Base-by-base conservation (phyloP, 495 filamentous ascomycete genomes). In the Trichoderma orchidacearum region DNA sequence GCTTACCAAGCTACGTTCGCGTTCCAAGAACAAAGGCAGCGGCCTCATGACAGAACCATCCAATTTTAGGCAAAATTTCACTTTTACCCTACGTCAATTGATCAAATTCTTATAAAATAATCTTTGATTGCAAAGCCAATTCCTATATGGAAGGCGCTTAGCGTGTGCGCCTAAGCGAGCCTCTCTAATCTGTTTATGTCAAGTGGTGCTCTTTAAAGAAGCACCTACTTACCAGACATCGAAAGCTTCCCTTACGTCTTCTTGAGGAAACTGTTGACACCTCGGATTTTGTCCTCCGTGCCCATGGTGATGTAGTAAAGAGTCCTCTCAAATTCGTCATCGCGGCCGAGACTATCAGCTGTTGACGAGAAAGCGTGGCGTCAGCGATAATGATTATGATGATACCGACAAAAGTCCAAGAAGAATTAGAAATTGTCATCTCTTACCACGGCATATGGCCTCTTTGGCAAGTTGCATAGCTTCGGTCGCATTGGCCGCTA, bases 391-490 rank as follows among this genome's bases (percentile, higher is more conserved):
- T 23, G 8, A 25, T 9, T 1, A 48, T 48, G 41, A 13, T 32
- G 31, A 36, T 36, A 25, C 3, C 9, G 53, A 36, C 32, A 29
- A 34, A 32, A 36, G 29, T 28, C 27, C 27, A 13, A 55, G 32
- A n/a, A 28, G 11, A 17, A 38, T 17, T 36, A 1, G 29, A 18
- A 31, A 0, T 11, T n/a, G n/a, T n/a, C n/a, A 12, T 12, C 32
- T 27, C 55, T 15, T 56, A 56, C 55, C 28, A 27, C 55, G 32
- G 17, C 35, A 56, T 9, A 59, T 31, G 27, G 57, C 57, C 23
- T 59, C 27, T 48, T 59, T 59, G n/a, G 57, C 57, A 21, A 56
- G 41, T 18, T 34, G 30, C n/a, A 59, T 31, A 28, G 57, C 57
- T n/a, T 28, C 30, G 27, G 52, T 27, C 25, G 52, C 55, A 36